Conservation (phyloP, 208 protist species). For the Leishmania martiniquensis region DNA sequence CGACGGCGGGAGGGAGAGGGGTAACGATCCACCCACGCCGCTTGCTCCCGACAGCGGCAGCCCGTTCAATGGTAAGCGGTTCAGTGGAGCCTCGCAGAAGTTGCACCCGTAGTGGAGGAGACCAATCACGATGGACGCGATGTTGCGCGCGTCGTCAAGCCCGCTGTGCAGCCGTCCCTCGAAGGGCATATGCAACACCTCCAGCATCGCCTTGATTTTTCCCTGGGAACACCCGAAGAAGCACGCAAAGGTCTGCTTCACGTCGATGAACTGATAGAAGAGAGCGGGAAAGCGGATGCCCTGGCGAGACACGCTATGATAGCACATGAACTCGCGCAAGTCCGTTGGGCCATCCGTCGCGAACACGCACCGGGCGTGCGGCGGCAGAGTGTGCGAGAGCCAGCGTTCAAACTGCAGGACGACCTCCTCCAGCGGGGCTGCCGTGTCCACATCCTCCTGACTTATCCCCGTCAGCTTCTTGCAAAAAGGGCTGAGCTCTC, state of each 20-base stretch:
- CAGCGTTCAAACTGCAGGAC: conserved; percentile 84
- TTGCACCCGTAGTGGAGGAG: conserved; percentile 78
- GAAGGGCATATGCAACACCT: conserved; percentile 77
- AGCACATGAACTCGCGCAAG: conserved; percentile 86
- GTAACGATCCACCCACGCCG: conserved; percentile 5
- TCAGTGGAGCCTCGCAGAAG: conserved; percentile 79
- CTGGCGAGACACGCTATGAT: conserved; percentile 71
- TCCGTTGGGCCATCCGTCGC: conserved; percentile 86
- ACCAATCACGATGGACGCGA: conserved; percentile 85
- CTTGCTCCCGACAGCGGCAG: conserved; percentile 12
- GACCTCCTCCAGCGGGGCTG: conserved; percentile 71
- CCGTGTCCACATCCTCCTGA: conserved; percentile 90
- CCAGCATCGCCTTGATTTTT: conserved; percentile 90
- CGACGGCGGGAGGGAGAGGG: conserved; percentile 39
- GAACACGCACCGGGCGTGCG: conserved; percentile 60
- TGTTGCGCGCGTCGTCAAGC: conserved; percentile 86
- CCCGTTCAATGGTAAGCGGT: conserved; percentile 31
- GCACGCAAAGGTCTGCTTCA: conserved; percentile 82
- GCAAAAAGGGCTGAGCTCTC: conserved; percentile 91
- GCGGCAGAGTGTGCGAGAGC: conserved; percentile 69
- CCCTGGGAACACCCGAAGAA: conserved; percentile 80
- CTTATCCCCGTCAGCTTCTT: conserved; percentile 91
- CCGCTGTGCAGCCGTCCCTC: conserved; percentile 87
- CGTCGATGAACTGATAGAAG: conserved; percentile 90
- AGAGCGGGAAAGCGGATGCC: conserved; percentile 81